Evolutionary conservation across 2,329 filamentous ascomycete species (phyloP).

Genomic region (Gnomoniopsis smithogilvyi): DNA sequence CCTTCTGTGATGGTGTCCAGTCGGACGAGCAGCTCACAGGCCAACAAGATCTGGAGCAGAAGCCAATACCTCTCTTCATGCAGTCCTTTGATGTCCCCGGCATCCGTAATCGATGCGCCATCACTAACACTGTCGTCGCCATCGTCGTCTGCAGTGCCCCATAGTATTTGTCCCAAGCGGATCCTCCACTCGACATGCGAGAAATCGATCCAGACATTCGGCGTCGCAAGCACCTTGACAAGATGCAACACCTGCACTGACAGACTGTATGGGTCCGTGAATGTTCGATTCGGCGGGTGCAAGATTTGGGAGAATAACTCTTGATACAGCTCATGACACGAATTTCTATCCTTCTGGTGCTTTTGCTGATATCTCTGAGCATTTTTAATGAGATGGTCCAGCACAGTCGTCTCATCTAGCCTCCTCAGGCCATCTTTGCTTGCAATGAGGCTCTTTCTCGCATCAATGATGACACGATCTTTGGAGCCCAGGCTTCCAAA

Average conservation of each 20-base stretch:
- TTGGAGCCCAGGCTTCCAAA: conserved; percentile 55
- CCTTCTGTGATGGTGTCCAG: conserved; percentile 62
- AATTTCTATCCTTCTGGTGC: conserved; percentile 44
- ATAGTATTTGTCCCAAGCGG: conserved; percentile 67
- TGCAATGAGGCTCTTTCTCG: conserved; percentile 55
- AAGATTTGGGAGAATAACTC: conserved; percentile 60
- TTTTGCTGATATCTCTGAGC: conserved; percentile 53
- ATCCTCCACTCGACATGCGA: conserved; percentile 74
- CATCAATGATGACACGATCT: conserved; percentile 51
- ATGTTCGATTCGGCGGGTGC: conserved; percentile 52
- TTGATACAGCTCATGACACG: conserved; percentile 57
- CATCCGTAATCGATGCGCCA: conserved; percentile 48
- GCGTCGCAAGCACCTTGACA: conserved; percentile 60
- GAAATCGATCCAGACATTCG: conserved; percentile 73
- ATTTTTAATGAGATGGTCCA: conserved; percentile 57
- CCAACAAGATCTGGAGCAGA: conserved; percentile 61
- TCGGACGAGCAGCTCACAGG: conserved; percentile 63
- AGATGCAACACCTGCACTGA: conserved; percentile 68
- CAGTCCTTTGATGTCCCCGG: conserved; percentile 45
- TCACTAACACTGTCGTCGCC: conserved; percentile 53
- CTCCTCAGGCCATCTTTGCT: conserved; percentile 51
- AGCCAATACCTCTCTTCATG: conserved; percentile 66
- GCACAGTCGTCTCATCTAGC: conserved; percentile 53
- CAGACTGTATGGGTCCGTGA: conserved; percentile 58
- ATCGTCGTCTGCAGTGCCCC: conserved; percentile 54